Evolutionary conservation across 73 alveolate species (phyloP), one percentile per base, ranked within the genome.

Genomic region (Paramecium sonneborni): DNA sequence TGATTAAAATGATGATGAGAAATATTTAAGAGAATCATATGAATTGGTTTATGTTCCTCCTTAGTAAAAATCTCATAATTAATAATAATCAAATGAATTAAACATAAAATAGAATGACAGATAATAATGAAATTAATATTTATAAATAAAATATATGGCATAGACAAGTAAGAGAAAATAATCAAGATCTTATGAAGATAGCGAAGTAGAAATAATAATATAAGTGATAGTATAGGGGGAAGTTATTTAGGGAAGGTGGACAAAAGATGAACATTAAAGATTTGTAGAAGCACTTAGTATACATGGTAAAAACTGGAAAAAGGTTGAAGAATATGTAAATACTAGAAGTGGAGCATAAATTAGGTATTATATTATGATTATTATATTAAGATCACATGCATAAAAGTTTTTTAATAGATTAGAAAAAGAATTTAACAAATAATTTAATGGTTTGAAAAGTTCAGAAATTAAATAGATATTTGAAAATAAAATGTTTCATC

Each of bases 261-360:
- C 96, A 15, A 67, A 85, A 88, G 94, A 85, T 26, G 98, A 95
- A 69, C 98, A 95, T 62, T 88, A 92, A 44, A 84, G 95, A 41
- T 95, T 95, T 92, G 92, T 95, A 30, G 98, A 95, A 70, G 98
- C 97, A 14, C 58, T 95, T 85, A 94, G 95, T 89, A 69, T 92
- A 2, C 85, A 52, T 87, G 97, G 97, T 8, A 95, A 94, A 87
- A 95, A 95, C 43, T 95, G 98, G 98, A 90, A 88, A 68, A 95
- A 94, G 68, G 97, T 95, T 67, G 96, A 95, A 92, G 95, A 95
- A 67, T 93, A 95, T 85, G 96, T 95, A 28, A 92, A 92, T 46
- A 85, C 97, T 20, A 95, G 98, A 68, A 92, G 94, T 14, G 94
- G 97, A 43, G 95, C 98, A 6, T 89, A 95, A 68, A 92, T 94